Base-by-base conservation (phyloP, 768 basidiomycete genomes). In the Macrocybe gigantea region DNA sequence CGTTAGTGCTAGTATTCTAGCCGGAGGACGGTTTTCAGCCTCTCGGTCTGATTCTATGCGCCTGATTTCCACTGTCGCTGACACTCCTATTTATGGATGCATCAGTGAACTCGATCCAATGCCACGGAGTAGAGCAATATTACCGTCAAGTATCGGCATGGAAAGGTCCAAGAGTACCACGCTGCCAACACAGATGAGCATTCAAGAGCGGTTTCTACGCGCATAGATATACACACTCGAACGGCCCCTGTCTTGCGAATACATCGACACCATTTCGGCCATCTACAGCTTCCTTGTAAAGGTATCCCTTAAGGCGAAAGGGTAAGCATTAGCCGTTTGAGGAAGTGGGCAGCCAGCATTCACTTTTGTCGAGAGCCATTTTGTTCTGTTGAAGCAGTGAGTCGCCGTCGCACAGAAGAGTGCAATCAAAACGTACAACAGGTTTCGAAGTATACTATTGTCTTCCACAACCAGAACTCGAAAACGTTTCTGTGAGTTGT, bases 121-220 rank as follows among this genome's bases (percentile, higher is more conserved):
- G 15, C 35, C 14, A 15, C 4, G 5, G n/a, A 1, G 38, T 30
- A 12, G 22, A 10, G 10, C 40, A 35, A 44, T 54, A 71, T 50
- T 44, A 82, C 90, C 94, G 61, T 96, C 91, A 48, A 96, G 78
- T n/a, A 90, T 64, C 0, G 92, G 94, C 93, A 96, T 96, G 1
- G 89, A 92, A 48, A 96, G 68, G 64, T 96, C 93, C 50, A 96
- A 70, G 10, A 94, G 74, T 33, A 94, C 85, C 33, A 93, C 80
- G 52, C 93, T 94, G 56, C 30, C 42, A 44, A 50, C 51, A 40
- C 36, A 44, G 10, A 37, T 53, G 48, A 56, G 48, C 43, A 47
- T 22, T 4, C 22, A 41, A 46, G 29, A 8, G 13, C 14, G 37
- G 12, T n/a, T 38, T 8, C 37, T 13, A 13, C 12, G 29, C 45